Base-by-base conservation (phyloP, 108 stramenopile genomes). In the Seminavis robusta region DNA sequence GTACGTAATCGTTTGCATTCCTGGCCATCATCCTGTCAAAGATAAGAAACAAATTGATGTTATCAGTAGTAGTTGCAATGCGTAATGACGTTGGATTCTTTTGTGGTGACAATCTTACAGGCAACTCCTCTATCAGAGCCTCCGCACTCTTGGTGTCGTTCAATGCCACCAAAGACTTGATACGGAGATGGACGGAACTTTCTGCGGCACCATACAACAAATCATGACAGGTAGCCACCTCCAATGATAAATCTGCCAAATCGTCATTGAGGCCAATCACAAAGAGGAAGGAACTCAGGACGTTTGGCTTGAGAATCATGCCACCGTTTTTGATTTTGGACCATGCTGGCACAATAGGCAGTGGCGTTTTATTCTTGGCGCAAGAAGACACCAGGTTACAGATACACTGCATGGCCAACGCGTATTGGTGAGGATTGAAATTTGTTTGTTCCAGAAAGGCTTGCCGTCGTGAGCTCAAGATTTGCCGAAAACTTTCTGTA, bases 211-310 rank as follows among this genome's bases (percentile, higher is more conserved):
- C 69, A 56, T 71, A 88, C 8, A 94, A 39, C 8, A 76, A 59
- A 63, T 94, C 92, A 56, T 94, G 92, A 47, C 69, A 79, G 24
- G 66, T 61, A 0, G 92, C 92, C 42, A 88, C 75, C 58, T 94
- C 84, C 0, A 67, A 63, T 10, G 83, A 51, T 15, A 81, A 32
- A 33, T 71, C 69, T 4, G 33, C 41, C 8, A 33, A 17, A 20
- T 38, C 48, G 9, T 39, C 32, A 19, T 4, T 61, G n/a, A n/a
- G n/a, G n/a, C n/a, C n/a, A n/a, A n/a, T n/a, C n/a, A n/a, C n/a
- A n/a, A n/a, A n/a, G n/a, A n/a, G n/a, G n/a, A n/a, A n/a, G n/a
- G n/a, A n/a, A n/a, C n/a, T n/a, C n/a, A n/a, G n/a, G n/a, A n/a
- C n/a, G n/a, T n/a, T n/a, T n/a, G n/a, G n/a, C n/a, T n/a, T n/a